Percentiles rank a stretch among this genome's conserved stretches.
These are phyloP conservation scores for Daldinia loculata DNA, from an alignment of 495 filamentous ascomycete genomes.

Conservation along the genomic window DNA sequence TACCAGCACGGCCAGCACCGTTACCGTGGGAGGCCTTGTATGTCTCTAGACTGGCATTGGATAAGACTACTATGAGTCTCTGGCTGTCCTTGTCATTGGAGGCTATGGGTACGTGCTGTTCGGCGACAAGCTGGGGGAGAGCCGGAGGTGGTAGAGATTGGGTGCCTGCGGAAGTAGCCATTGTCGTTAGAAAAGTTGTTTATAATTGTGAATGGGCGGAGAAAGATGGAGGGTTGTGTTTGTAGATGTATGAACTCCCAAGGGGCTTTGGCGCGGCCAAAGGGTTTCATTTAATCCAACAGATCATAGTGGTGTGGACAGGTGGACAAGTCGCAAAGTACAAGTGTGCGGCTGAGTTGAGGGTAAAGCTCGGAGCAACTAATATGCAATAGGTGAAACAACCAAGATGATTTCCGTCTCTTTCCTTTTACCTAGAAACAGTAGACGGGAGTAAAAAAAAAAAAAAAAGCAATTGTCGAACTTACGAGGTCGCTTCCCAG, in stretches of 20 bases:
- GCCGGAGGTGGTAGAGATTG: constrained; percentile 93
- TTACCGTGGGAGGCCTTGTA: constrained; percentile 85
- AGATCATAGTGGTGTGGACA: constrained; percentile 9
- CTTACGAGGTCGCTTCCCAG: constrained; percentile 48
- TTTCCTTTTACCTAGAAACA: not conserved
- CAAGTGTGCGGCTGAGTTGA: constrained; percentile 22
- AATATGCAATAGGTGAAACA: constrained; percentile 21
- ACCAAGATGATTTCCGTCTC: not conserved
- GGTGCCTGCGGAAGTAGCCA: constrained; percentile 61
- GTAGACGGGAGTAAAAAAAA: not conserved
- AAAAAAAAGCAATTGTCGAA: constrained; percentile 24
- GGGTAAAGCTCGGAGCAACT: constrained; percentile 26
- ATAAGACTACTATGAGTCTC: constrained; percentile 92
- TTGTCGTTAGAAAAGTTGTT: constrained; percentile 33
- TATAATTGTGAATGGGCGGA: not conserved
- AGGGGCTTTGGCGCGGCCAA: not conserved
- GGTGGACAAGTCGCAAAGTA: not conserved
- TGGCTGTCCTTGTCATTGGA: constrained; percentile 86
- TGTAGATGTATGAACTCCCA: not conserved
- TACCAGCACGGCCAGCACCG: constrained; percentile 64
- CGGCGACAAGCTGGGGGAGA: constrained; percentile 88
- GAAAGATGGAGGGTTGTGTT: not conserved
- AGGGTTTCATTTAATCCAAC: constrained; percentile 5
- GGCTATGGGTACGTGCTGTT: constrained; percentile 87
- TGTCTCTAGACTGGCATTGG: constrained; percentile 96